Conservation (phyloP, 768 basidiomycete genomes). For the Mycena vulgaris region DNA sequence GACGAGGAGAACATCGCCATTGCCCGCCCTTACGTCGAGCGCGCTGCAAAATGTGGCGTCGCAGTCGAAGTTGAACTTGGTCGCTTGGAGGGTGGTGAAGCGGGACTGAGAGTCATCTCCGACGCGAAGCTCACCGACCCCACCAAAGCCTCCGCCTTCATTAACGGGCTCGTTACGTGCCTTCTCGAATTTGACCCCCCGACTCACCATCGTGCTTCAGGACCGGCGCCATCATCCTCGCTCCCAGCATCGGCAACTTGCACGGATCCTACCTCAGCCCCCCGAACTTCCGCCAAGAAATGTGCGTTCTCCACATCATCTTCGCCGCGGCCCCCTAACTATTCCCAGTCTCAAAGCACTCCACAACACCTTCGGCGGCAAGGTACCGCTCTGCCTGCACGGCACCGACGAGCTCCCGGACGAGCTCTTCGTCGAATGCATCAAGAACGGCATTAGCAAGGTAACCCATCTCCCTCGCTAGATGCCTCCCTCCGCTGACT, state of each 20-base stretch:
- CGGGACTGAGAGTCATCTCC: constrained; percentile 62
- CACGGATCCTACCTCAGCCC: constrained; percentile 63
- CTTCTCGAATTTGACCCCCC: neutral
- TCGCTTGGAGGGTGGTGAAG: constrained; percentile 64
- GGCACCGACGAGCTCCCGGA: constrained; percentile 64
- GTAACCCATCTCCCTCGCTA: constrained; percentile 32
- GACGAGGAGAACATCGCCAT: constrained; percentile 64
- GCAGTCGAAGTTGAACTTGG: constrained; percentile 65
- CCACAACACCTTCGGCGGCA: constrained; percentile 51
- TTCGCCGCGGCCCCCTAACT: neutral
- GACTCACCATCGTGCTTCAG: constrained; percentile 40
- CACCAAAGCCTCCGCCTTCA: constrained; percentile 58
- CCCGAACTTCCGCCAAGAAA: constrained; percentile 62
- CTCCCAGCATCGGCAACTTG: constrained; percentile 65
- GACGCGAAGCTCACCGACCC: constrained; percentile 65
- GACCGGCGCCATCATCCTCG: constrained; percentile 61
- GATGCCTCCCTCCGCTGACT: neutral
- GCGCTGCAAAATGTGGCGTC: constrained; percentile 56
- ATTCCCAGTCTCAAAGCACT: constrained; percentile 54
- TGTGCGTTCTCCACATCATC: constrained; percentile 45
- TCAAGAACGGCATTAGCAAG: constrained; percentile 63
- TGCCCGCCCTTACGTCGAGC: constrained; percentile 61
- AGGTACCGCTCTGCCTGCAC: constrained; percentile 59
- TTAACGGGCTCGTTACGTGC: constrained; percentile 51
- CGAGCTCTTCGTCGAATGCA: constrained; percentile 60